These are phyloP conservation scores for Phytophthora hibernalis DNA, from an alignment of 352 stramenopile species.

Conservation along the genomic window DNA sequence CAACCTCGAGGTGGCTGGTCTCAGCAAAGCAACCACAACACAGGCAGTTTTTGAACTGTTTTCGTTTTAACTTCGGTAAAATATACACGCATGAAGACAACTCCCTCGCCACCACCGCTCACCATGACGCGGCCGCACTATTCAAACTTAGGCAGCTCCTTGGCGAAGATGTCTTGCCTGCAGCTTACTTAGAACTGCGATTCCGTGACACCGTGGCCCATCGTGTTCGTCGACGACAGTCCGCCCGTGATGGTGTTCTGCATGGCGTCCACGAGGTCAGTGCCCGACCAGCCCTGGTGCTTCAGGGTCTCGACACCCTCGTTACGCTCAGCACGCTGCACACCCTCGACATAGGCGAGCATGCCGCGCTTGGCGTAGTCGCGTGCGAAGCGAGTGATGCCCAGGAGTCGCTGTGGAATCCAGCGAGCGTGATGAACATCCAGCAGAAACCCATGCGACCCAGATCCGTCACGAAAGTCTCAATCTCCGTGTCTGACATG, in stretches of 20 bases:
- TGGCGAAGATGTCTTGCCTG: slow-evolving; percentile 7
- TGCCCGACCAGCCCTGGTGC: slow-evolving; percentile 98
- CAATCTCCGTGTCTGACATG: slow-evolving; percentile 95
- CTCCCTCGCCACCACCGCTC: slow-evolving; percentile 16
- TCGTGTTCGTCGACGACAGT: slow-evolving; percentile 96
- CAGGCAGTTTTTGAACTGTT: slow-evolving; percentile 21
- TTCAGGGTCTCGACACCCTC: slow-evolving; percentile 96
- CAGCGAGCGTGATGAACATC: slow-evolving; percentile 99
- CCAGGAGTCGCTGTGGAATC: slow-evolving; percentile 98
- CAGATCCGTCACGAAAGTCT: slow-evolving; percentile 96
- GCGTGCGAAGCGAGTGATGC: slow-evolving; percentile 95
- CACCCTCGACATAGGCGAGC: slow-evolving; percentile 97
- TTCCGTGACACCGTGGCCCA: slow-evolving; percentile 98
- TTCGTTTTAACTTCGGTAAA: slow-evolving; percentile 35
- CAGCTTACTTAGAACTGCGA: slow-evolving; percentile 91
- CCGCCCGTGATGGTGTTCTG: slow-evolving; percentile 96
- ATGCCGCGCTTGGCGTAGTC: slow-evolving; percentile 91
- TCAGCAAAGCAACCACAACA: slow-evolving; percentile 1
- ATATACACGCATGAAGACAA: slow-evolving; percentile 40
- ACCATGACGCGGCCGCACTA: slow-evolving; percentile 15
- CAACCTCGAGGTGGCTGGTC: neutral
- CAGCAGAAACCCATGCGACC: slow-evolving; percentile 96
- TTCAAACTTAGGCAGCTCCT: slow-evolving; percentile 20
- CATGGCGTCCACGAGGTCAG: slow-evolving; percentile 96
- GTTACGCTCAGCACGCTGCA: slow-evolving; percentile 96